phyloP scores from a whole-genome alignment of 192 early-diverging fungal species.

The Dissophora globulifera region DNA sequence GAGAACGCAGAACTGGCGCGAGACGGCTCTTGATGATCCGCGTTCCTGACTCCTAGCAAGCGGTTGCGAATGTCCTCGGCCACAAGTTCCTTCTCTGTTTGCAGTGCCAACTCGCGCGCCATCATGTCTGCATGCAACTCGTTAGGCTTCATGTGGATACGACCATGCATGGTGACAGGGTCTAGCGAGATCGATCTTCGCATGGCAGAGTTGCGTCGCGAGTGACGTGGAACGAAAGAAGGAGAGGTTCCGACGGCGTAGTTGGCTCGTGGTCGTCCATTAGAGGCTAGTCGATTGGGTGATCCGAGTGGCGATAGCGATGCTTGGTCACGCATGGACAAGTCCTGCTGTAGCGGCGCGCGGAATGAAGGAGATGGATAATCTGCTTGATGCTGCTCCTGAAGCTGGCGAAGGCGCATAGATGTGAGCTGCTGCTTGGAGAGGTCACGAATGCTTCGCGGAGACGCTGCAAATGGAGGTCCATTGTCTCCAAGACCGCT shows the following conservation, averaged over 20 bases:
- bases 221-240: background rate
- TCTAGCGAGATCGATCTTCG: slow-evolving; percentile 32
- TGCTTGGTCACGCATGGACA: background rate
- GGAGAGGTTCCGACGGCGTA: slow-evolving; percentile 4
- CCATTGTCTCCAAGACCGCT: slow-evolving; percentile 20
- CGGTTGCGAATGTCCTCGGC: slow-evolving; percentile 13
- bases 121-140: slow-evolving; percentile 11
- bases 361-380: background rate
- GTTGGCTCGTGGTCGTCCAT: background rate
- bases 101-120: slow-evolving; percentile 9
- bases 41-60: slow-evolving; percentile 12
- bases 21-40: slow-evolving; percentile 29
- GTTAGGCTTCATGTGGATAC: background rate
- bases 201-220: slow-evolving; percentile 26
- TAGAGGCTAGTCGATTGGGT: no score
- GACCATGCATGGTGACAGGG: slow-evolving; percentile 7
- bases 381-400: slow-evolving; percentile 12
- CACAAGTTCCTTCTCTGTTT: slow-evolving; percentile 21
- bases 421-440: slow-evolving; percentile 20
- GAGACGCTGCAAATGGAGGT: slow-evolving; percentile 8
- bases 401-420: slow-evolving; percentile 21
- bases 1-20: slow-evolving; percentile 44
- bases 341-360: slow-evolving; percentile 25
- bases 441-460: slow-evolving; percentile 17
- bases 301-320: no score